Evolutionary conservation across 257 asterid genomes (phyloP), one percentile per base, ranked within the genome.

Genomic region (Vinca minor): DNA sequence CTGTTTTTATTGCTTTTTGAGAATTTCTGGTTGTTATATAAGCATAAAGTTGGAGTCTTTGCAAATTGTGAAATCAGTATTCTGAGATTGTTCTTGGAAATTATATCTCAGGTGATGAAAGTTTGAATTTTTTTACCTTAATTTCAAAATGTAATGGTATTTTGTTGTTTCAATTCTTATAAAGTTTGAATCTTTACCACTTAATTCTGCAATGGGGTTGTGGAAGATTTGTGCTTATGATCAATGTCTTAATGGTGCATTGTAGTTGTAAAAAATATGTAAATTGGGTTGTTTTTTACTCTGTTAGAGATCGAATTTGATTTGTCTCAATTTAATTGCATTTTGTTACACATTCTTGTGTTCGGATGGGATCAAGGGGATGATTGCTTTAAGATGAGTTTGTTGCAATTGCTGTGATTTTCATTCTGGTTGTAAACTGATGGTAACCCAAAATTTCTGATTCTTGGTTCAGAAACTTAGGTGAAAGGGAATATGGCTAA

Each of bases 401-500:
- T n/a, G n/a, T n/a, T n/a, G n/a, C n/a, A n/a, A n/a, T n/a, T n/a
- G n/a, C n/a, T n/a, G n/a, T 67, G 47, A 18, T 11, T 65, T 59
- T 48, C 32, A 57, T 45, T 55, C 32, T 66, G 39, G 50, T 47
- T 57, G 38, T 41, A 54, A n/a, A 32, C 14, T 71, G 65, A 58
- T 56, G 46, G 32, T 45, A 34, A 11, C 39, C 41, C 42, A 7
- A 26, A 4, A 62, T 53, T 52, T 41, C 48, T n/a, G 42, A 47
- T 55, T 44, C 48, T 45, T 59, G 9, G 59, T 53, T 68, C 62
- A 59, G 79, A 65, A 54, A 62, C 44, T 58, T n/a, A 66, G 72
- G 74, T 69, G 48, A 47, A 39, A 73, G 64, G 10, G 25, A 31
- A 69, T 63, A 92, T 92, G 98, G 95, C 96, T 28, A 80, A 70